Percentiles rank a stretch among this genome's conserved stretches.
Conservation (phyloP, 331 rosid genomes). For the Cucumis variabilis region DNA sequence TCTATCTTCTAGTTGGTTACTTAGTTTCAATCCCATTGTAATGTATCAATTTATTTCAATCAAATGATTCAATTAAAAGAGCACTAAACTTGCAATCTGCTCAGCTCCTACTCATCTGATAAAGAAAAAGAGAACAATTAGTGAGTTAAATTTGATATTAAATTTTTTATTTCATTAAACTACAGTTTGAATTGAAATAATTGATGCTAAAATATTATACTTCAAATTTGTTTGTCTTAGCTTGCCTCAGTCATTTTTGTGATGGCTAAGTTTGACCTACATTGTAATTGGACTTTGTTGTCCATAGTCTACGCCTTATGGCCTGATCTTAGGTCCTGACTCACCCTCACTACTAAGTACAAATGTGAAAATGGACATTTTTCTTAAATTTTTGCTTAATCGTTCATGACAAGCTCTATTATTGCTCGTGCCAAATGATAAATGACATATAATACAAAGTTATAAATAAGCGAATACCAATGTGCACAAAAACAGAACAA, state of each 20-base stretch:
- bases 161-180: background rate
- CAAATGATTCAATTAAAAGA: background rate
- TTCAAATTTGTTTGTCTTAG: background rate
- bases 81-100: background rate
- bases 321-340: too few relatives aligned
- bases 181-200: background rate
- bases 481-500: background rate
- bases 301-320: too few relatives aligned
- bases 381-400: too few relatives aligned
- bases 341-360: background rate
- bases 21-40: background rate
- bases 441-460: background rate
- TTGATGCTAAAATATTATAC: too few relatives aligned
- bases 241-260: background rate
- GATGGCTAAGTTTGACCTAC: background rate
- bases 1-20: too few relatives aligned
- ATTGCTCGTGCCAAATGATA: background rate
- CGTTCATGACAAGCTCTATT: too few relatives aligned
- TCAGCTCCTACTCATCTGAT: background rate
- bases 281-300: background rate
- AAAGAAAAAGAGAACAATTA: too few relatives aligned
- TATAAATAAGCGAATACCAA: constrained; percentile 3
- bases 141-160: too few relatives aligned
- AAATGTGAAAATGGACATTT: background rate
- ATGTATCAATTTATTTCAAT: background rate